Base-by-base conservation (phyloP, 148 eudicot species). In the Rhododendron ovatum region DNA sequence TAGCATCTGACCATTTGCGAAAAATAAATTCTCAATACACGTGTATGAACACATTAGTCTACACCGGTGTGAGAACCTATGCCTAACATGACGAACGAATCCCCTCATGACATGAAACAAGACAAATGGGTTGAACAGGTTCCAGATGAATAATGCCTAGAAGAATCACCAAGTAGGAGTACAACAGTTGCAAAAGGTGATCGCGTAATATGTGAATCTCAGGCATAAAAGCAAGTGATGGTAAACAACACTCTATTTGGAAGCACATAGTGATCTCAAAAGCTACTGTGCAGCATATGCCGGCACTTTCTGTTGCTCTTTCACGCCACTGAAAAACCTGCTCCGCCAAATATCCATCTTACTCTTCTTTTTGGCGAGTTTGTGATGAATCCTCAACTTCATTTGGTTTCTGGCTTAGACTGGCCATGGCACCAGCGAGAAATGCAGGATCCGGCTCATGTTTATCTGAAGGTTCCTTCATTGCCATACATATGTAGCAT, bases 371-470 rank as follows among this genome's bases (percentile, higher is more conserved):
- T 53, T 86, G 50, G 39, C 83, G 89, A 55, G 84, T 82, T 61
- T 84, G 67, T 33, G 90, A 88, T 48, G 90, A 86, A 43, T 84
- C 89, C 45, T 82, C 88, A 5, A 57, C 87, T 84, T 86, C 89
- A 51, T 55, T 88, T 77, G 93, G 86, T 87, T 89, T 53, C 87
- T 90, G 94, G 45, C 43, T 91, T 61, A 87, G 43, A 82, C 92
- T 92, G 41, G 92, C 93, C 86, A 89, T 90, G 76, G 94, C 94
- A 74, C 90, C 89, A 43, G 98, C 94, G 14, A 95, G 85, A 82
- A 91, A 95, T 55, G 85, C 88, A 73, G 94, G 91, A 91, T 94
- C 98, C 3, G 98, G 98, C 81, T 91, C 91, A 61, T 93, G 98
- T 87, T 91, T 96, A 81, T 86, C 91, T 37, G 92, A 79, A 10